Evolutionary conservation across 2,329 filamentous ascomycete genomes (phyloP), one percentile per base, ranked within the genome.

Genomic region (Waltergamsia citrina): DNA sequence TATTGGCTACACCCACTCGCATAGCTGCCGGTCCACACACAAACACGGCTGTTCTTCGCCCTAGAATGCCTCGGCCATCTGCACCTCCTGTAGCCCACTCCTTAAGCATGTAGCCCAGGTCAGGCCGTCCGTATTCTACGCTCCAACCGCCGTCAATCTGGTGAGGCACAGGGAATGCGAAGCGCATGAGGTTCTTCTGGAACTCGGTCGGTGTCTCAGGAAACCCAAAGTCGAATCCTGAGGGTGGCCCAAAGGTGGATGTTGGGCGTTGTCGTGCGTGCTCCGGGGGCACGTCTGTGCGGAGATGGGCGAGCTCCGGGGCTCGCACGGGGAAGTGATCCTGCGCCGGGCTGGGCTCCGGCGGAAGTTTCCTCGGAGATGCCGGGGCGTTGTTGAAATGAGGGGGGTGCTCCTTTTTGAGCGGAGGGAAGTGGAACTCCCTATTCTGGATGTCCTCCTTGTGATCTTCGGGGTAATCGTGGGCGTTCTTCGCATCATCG

Each of bases 21-120:
- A 95, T 93, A 37, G 76, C 69, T 2, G 85, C 77, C 14, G 90
- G 90, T 0, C 90, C 90, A 51, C 90, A 96, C 11, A 96, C 88
- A 54, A 93, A 94, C 6, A 95, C 85, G 44, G 86, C 90, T 4
- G 85, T 87, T 37, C 86, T 67, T 29, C 82, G 69, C 2, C 90
- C 88, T 38, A 93, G 81, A 36, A 81, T 77, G 1, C 78, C 78
- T 29, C 75, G 62, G 3, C 78, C 75, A 42, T 81, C 74, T 1
- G 63, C 44, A 34, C 78, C 79, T n/a, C 78, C 81, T 16, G 74
- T 78, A 5, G 85, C 83, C 72, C 87, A 81, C 43, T 92, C 78
- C 48, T 76, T 79, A 35, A 96, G 70, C 75, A 94, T 85, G 54
- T 81, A 90, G 2, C 85, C 81, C 23, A 96, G 73, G 45, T 94